Base-by-base conservation (phyloP, 2,329 filamentous ascomycete species). In the Tympanopsis confertula region DNA sequence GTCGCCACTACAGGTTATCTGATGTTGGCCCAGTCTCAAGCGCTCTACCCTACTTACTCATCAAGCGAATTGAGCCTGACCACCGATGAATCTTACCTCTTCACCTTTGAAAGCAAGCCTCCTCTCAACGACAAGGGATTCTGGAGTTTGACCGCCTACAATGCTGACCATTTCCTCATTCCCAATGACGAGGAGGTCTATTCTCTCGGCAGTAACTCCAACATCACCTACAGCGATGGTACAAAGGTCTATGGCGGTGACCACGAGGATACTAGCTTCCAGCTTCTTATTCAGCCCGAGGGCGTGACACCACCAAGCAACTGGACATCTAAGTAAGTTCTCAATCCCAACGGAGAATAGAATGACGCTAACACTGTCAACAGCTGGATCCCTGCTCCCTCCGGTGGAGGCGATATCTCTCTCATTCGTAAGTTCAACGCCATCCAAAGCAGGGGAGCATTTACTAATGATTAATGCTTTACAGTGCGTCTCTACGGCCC, bases 101-200 rank as follows among this genome's bases (percentile, higher is more conserved):
- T 51, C 19, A 47, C 44, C 5, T 53, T 51, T 36, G 24, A 22
- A 5, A 38, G 46, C 14, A 50, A 49, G 39, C 50, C 50, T 13
- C 41, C 41, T 3, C 20, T 51, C 2, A 26, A 15, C 5, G 12
- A 20, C 10, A 19, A 19, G 13, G 50, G 50, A 1, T 42, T 42
- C 20, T 42, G 38, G 40, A 42, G 40, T 29, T 22, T 42, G 18
- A 42, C 40, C 5, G 5, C 39, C n/a, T 42, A 42, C 20, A 39
- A 39, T 20, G 28, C 29, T 15, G 36, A 39, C 3, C 20, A 35
- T 7, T 39, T 17, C 18, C 36, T 42, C 30, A 24, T 42, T 15
- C 13, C 29, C 13, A 38, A 41, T 28, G n/a, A n/a, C n/a, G n/a
- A n/a, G n/a, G n/a, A n/a, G n/a, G n/a, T n/a, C n/a, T 28, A 28